Evolutionary conservation across 805 yeast species (phyloP).

Genomic region (Lachancea lanzarotensis): DNA sequence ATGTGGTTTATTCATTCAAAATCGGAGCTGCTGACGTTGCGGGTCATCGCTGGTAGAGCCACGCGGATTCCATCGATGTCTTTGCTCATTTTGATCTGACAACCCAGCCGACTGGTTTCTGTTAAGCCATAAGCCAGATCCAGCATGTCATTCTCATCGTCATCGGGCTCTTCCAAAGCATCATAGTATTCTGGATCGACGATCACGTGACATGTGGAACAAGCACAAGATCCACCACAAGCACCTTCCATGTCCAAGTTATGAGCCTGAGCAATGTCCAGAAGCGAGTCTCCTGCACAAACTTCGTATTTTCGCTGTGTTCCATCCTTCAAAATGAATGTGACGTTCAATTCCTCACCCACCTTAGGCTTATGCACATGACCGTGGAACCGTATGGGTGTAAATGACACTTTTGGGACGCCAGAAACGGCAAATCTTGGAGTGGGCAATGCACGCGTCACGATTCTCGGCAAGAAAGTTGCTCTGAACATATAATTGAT

Average conservation of each 20-base stretch:
- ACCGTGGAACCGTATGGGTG: slow-evolving; percentile 49
- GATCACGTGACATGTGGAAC: slow-evolving; percentile 95
- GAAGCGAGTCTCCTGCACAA: slow-evolving; percentile 82
- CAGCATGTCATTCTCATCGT: slow-evolving; percentile 97
- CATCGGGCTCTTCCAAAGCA: slow-evolving; percentile 86
- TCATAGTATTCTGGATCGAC: slow-evolving; percentile 95
- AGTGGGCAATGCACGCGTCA: neutral
- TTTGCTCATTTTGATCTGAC: slow-evolving; percentile 85
- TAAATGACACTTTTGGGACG: neutral
- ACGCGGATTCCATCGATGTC: slow-evolving; percentile 90
- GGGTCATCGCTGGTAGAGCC: slow-evolving; percentile 95
- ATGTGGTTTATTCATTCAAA: too few species aligned
- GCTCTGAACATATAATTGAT: slow-evolving; percentile 1
- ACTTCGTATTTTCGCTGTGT: slow-evolving; percentile 75
- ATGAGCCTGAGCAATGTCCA: slow-evolving; percentile 93
- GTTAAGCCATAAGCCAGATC: slow-evolving; percentile 96
- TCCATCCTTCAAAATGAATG: slow-evolving; percentile 91
- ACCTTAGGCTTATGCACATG: slow-evolving; percentile 86
- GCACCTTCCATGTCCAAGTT: slow-evolving; percentile 97
- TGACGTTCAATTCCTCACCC: slow-evolving; percentile 83
- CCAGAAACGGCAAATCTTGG: neutral
- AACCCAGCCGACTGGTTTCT: slow-evolving; percentile 92
- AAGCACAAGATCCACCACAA: slow-evolving; percentile 98
- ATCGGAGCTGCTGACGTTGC: slow-evolving; percentile 80
- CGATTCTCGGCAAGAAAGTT: neutral